Percentiles rank a stretch among this genome's conserved stretches.
phyloP scores from a whole-genome alignment of 2,329 filamentous ascomycete genomes.

The Graphilbum sp. region DNA sequence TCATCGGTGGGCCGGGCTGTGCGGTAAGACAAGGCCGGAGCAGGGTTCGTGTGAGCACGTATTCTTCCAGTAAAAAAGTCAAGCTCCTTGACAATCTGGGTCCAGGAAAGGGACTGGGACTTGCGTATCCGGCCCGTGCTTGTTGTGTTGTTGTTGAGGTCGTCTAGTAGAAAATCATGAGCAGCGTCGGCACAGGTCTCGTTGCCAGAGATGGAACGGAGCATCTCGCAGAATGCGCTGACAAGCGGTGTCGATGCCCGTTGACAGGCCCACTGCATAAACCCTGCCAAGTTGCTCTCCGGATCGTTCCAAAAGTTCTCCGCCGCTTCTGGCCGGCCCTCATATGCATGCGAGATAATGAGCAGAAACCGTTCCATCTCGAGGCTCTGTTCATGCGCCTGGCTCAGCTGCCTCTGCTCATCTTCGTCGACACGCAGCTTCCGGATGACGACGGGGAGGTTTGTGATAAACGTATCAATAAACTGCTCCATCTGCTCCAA shows the following conservation, averaged over 20 bases:
- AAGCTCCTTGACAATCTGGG: constrained; percentile 81
- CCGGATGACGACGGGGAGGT: constrained; percentile 82
- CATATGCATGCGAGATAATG: constrained; percentile 82
- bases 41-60: constrained; percentile 48
- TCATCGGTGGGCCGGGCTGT: constrained; percentile 45
- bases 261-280: constrained; percentile 92
- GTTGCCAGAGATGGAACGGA: constrained; percentile 73
- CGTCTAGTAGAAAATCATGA: constrained; percentile 80
- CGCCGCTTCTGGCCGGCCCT: constrained; percentile 68
- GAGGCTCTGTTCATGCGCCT: constrained; percentile 48
- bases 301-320: constrained; percentile 83
- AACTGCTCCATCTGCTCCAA: constrained; percentile 77
- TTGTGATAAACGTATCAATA: constrained; percentile 82
- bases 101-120: constrained; percentile 76
- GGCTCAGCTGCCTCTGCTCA: constrained; percentile 57
- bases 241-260: constrained; percentile 91
- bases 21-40: constrained; percentile 37
- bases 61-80: constrained; percentile 69
- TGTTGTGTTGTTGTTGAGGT: constrained; percentile 49
- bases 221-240: constrained; percentile 91
- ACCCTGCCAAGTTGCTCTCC: constrained; percentile 85
- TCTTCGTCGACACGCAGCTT: constrained; percentile 80
- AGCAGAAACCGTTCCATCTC: constrained; percentile 82
- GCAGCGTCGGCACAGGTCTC: constrained; percentile 69
- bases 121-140: constrained; percentile 60